Conservation (phyloP, 495 filamentous ascomycete species). For the Aspergillus coremiiformis region DNA sequence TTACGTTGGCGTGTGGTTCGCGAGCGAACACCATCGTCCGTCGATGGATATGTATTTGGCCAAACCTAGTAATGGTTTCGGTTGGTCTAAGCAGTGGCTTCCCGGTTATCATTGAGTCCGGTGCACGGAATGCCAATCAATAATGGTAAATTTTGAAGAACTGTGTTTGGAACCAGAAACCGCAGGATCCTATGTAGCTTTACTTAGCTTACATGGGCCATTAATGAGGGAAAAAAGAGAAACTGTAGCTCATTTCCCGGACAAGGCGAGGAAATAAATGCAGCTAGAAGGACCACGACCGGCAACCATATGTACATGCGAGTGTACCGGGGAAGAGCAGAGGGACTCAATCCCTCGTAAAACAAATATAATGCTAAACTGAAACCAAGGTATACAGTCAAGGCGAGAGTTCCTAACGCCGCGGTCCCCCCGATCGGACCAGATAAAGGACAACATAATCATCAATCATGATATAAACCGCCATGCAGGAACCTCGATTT, state of each 20-base stretch:
- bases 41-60: neutral
- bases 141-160: neutral
- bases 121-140: neutral
- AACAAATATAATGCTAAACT: neutral
- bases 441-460: neutral
- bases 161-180: neutral
- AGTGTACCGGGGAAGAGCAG: neutral
- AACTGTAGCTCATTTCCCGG: neutral
- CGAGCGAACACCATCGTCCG: neutral
- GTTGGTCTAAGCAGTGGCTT: neutral
- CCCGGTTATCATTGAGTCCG: neutral
- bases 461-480: slow-evolving; percentile 9
- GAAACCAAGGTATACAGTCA: slow-evolving; percentile 8
- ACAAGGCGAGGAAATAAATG: neutral
- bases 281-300: neutral
- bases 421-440: neutral
- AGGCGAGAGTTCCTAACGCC: slow-evolving; percentile 11
- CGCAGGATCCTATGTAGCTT: neutral
- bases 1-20: neutral
- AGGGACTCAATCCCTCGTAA: neutral
- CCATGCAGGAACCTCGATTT: neutral
- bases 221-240: neutral
- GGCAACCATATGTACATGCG: slow-evolving; percentile 8
- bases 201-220: no score
- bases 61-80: no score